These are phyloP conservation scores for Petunia secreta DNA, from an alignment of 257 asterid species.

Conservation along the genomic window DNA sequence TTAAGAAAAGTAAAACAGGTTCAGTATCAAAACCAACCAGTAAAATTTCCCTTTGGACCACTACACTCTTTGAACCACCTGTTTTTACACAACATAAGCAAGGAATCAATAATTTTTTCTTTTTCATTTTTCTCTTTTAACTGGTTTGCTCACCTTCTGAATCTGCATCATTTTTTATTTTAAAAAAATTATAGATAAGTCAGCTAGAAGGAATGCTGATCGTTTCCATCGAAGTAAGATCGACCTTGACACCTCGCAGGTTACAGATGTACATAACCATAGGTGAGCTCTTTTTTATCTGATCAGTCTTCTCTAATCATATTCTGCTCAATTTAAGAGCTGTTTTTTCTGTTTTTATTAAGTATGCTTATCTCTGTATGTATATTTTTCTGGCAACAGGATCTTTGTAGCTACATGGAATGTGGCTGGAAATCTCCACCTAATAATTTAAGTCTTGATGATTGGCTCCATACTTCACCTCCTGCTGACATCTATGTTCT, in stretches of 20 bases:
- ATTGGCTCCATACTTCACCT: slow-evolving; percentile 95
- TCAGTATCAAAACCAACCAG: slow-evolving; percentile 44
- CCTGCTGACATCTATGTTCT: slow-evolving; percentile 97
- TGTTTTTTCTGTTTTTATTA: background rate
- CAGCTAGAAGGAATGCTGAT: slow-evolving; percentile 47
- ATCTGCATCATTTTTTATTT: slow-evolving; percentile 13
- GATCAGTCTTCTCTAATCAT: background rate
- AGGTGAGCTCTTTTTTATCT: slow-evolving; percentile 42
- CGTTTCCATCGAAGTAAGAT: slow-evolving; percentile 61
- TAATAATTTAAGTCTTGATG: slow-evolving; percentile 73
- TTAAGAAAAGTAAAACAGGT: slow-evolving; percentile 95
- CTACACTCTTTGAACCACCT: slow-evolving; percentile 35
- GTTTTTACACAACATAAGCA: slow-evolving; percentile 19
- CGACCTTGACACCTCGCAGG: slow-evolving; percentile 68
- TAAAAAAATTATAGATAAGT: slow-evolving; percentile 48
- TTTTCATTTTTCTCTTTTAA: background rate
- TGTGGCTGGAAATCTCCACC: slow-evolving; percentile 98
- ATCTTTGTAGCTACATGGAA: slow-evolving; percentile 97
- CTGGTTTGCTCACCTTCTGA: slow-evolving; percentile 24
- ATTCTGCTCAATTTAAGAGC: background rate
- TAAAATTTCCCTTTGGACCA: slow-evolving; percentile 67
- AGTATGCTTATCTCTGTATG: background rate
- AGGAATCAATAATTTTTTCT: slow-evolving; percentile 15
- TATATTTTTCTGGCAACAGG: slow-evolving; percentile 40
- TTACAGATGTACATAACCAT: slow-evolving; percentile 68